Conservation (phyloP, 169 alveolate species). For the Plasmodium vivax region DNA sequence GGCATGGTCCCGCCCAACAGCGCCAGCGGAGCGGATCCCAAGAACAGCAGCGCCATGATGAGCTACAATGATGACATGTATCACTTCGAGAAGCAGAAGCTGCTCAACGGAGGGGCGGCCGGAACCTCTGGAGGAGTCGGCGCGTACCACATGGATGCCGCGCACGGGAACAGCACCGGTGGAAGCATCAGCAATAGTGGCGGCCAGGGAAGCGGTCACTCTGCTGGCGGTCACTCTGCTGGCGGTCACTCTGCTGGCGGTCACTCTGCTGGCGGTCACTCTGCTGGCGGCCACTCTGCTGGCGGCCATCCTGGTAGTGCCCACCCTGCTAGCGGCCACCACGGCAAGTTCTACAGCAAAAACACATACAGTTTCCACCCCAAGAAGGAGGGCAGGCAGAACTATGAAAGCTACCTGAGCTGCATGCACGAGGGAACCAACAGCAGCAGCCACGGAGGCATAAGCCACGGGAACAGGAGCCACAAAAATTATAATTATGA, state of each 20-base stretch:
- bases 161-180: not conserved
- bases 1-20: not conserved
- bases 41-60: not conserved
- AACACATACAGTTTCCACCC: not conserved
- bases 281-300: no score
- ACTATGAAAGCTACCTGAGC: slow-evolving; percentile 12
- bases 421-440: slow-evolving; percentile 3
- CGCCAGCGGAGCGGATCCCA: not conserved
- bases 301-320: no score
- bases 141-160: not conserved
- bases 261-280: no score
- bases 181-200: not conserved
- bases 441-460: not conserved
- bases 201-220: not conserved
- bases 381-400: slow-evolving; percentile 23
- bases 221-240: no score
- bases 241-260: no score
- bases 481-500: not conserved
- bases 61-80: not conserved
- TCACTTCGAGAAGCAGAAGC: not conserved
- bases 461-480: not conserved
- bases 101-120: not conserved
- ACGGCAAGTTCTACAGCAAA: not conserved
- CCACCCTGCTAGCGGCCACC: not conserved
- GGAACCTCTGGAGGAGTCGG: not conserved